A percentile compares a stretch with the other conserved stretches of the same genome.
Conservation (phyloP, 257 asterid genomes). For the Mitragyna speciosa region DNA sequence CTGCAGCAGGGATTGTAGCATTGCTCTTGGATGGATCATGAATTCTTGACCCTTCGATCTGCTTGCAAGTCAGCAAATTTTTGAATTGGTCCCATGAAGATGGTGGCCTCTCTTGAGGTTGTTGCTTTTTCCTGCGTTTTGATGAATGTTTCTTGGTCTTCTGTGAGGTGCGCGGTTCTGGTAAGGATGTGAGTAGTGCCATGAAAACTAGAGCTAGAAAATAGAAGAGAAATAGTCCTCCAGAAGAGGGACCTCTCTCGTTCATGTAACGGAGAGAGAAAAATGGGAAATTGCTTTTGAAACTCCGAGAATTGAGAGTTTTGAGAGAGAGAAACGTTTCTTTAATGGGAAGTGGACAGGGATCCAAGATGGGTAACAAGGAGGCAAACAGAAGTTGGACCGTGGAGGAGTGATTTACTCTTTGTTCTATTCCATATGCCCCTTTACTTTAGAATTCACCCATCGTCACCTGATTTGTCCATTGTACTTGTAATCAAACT, state of each 20-base stretch:
- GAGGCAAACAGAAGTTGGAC: background rate
- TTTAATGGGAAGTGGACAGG: constrained; percentile 49
- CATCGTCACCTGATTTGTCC: constrained; percentile 11
- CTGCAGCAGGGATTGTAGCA: too few relatives aligned
- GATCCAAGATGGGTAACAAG: constrained; percentile 49
- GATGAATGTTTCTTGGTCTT: constrained; percentile 28
- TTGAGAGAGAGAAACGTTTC: constrained; percentile 26
- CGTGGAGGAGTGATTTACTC: background rate
- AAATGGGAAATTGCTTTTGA: constrained; percentile 27
- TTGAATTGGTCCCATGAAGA: constrained; percentile 93
- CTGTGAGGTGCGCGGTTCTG: constrained; percentile 26
- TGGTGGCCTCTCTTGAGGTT: constrained; percentile 26
- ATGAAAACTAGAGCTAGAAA: constrained; percentile 47
- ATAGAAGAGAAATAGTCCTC: constrained; percentile 34
- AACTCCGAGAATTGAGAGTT: constrained; percentile 5
- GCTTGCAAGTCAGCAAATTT: constrained; percentile 78
- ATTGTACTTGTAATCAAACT: background rate
- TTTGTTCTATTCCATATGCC: constrained; percentile 17
- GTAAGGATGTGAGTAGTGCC: constrained; percentile 60
- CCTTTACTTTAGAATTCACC: constrained; percentile 1
- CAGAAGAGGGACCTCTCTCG: constrained; percentile 30
- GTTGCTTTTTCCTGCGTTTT: constrained; percentile 45
- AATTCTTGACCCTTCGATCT: constrained; percentile 50
- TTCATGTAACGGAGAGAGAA: constrained; percentile 41
- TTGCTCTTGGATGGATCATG: constrained; percentile 56